Evolutionary conservation across 2,329 filamentous ascomycete species (phyloP), one percentile per base, ranked within the genome.

Genomic region (Thermothelomyces thermophilus): DNA sequence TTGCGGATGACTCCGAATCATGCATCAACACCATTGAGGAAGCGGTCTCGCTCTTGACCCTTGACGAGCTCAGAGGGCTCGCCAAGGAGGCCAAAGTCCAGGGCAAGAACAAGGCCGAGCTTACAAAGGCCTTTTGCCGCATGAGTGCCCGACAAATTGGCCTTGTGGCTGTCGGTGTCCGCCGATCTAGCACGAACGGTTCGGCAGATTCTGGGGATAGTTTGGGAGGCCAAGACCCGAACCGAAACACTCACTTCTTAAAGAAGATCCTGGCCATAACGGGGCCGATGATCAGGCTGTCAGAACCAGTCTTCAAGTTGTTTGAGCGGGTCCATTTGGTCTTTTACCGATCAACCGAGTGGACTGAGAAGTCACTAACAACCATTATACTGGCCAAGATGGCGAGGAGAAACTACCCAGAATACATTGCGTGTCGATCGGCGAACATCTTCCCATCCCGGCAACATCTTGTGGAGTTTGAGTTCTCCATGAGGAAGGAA

Each of bases 291-390:
- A 84, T 97, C 53, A 78, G 91, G 33, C 77, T 98, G 11, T 88
- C 88, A 0, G 69, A 84, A 0, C 69, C 79, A 0, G 77, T 84
- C 0, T 78, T 90, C 55, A 88, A 83, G 60, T 76, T 98, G 0
- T 98, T 98, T 61, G 90, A 96, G 66, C 81, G 93, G 22, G 90
- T 97, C 0, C 93, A 97, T 68, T 72, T 98, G 2, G 90, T 98
- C 24, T 98, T 96, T 66, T 97, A 97, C 66, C 79, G 91, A 51
- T 96, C 90, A 9, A 94, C 89, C 0, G 87, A 95, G 64, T 98
- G 93, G 93, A 95, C 90, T 0, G 91, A 97, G 61, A 97, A 95
- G 66, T 96, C 91, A 1, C 72, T 98, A 13, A 97, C 89, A 1
- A 91, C 90, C 0, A 91, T 97, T 47, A 95, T 98, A 39, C 76